These are phyloP conservation scores for Aspergillus diversus DNA, from an alignment of 495 filamentous ascomycete genomes.

Conservation along the genomic window DNA sequence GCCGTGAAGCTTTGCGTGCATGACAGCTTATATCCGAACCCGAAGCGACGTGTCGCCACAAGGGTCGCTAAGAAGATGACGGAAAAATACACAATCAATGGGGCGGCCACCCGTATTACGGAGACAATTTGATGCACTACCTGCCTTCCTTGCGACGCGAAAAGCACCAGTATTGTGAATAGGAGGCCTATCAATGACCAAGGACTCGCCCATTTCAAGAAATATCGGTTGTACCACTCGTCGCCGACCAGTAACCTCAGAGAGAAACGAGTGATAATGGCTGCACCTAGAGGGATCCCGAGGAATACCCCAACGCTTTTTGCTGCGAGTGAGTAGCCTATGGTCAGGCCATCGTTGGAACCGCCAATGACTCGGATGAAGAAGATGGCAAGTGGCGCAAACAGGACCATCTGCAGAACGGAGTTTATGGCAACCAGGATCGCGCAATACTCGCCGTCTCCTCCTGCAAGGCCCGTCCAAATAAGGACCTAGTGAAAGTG, in stretches of 20 bases:
- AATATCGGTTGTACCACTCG: constrained; percentile 67
- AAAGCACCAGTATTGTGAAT: constrained; percentile 84
- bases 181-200: constrained; percentile 83
- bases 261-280: constrained; percentile 71
- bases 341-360: constrained; percentile 35
- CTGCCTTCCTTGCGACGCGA: constrained; percentile 77
- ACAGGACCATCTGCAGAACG: constrained; percentile 83
- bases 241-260: constrained; percentile 58
- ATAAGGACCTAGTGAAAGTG: constrained; percentile 62
- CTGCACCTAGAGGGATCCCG: constrained; percentile 81
- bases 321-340: constrained; percentile 73
- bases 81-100: constrained; percentile 78
- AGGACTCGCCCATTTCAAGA: constrained; percentile 69
- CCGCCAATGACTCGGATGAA: constrained; percentile 74
- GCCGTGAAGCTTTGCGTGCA: constrained; percentile 91
- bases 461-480: constrained; percentile 78
- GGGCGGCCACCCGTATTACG: constrained; percentile 78
- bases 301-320: constrained; percentile 83
- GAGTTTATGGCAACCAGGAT: constrained; percentile 91
- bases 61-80: constrained; percentile 75
- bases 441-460: constrained; percentile 84
- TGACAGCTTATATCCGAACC: constrained; percentile 73
- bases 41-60: constrained; percentile 54
- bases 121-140: constrained; percentile 85
- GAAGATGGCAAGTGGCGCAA: constrained; percentile 77